These are phyloP conservation scores for Trichoderma breve DNA, from an alignment of 2,329 filamentous ascomycete species.

Conservation along the genomic window DNA sequence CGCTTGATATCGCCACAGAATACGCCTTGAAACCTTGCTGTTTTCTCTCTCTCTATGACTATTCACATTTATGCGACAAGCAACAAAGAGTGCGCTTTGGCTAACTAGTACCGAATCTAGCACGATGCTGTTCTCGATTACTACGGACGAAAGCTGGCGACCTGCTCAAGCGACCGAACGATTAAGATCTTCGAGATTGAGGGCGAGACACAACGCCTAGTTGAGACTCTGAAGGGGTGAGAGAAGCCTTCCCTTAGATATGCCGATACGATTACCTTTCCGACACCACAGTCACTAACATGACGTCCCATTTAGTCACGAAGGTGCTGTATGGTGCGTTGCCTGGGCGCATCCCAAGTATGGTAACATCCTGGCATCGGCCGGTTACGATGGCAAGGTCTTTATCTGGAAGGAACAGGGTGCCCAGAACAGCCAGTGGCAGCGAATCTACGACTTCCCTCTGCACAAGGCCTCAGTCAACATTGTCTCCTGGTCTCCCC, in stretches of 20 bases:
- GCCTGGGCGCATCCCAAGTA: conserved; percentile 98
- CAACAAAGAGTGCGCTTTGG: conserved; percentile 18
- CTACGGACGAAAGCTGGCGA: conserved; percentile 93
- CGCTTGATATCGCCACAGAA: not conserved
- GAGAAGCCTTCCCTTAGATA: not conserved
- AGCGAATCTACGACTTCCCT: conserved; percentile 88
- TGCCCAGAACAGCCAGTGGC: conserved; percentile 61
- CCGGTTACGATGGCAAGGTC: conserved; percentile 95
- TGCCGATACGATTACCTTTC: not conserved
- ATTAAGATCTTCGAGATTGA: conserved; percentile 99
- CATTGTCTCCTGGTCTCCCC: conserved; percentile 95
- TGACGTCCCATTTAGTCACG: conserved; percentile 61
- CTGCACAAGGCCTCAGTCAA: conserved; percentile 96
- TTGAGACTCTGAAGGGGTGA: conserved; percentile 91
- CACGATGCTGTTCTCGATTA: conserved; percentile 99
- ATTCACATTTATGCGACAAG: conserved; percentile 18
- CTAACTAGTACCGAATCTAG: conserved; percentile 43
- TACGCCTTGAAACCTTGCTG: no score
- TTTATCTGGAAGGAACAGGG: conserved; percentile 94
- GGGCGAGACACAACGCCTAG: conserved; percentile 82
- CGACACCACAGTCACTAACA: not conserved
- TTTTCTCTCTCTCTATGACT: not conserved
- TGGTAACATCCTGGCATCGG: conserved; percentile 93
- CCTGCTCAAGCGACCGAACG: conserved; percentile 95
- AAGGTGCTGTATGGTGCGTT: conserved; percentile 96